Evolutionary conservation across 1,284 basidiomycete genomes (phyloP), one percentile per base, ranked within the genome.

Genomic region (Coniferiporia sulphurascens): DNA sequence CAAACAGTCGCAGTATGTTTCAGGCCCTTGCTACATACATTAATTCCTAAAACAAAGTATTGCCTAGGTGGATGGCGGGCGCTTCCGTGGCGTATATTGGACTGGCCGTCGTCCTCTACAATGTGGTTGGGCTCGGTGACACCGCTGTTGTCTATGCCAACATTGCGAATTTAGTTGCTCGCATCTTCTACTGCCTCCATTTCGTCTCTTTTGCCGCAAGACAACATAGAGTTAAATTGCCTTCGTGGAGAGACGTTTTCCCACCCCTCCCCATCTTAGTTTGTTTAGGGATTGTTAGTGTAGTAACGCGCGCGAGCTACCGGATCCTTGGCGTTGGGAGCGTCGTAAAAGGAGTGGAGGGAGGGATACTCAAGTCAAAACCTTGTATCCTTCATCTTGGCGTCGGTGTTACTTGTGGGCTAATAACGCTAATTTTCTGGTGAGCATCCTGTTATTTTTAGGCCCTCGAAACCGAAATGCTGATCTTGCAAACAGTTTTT

Each of bases 131-230:
- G 1, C 71, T 85, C 38, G 87, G 85, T 7, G 90, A 92, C 69
- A 76, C 78, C 0, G 86, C 89, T 8, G 76, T 93, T 44, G 85
- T 93, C 3, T 89, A 81, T 64, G 89, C 88, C 50, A 92, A 91
- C 68, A 82, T 85, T 61, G 71, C 79, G 61, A 90, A 87, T 67
- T 78, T 91, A 63, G 71, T 73, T 1, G 75, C 80, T 22, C 76
- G 87, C 19, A 86, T 84, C 53, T 69, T 72, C 12, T 91, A 85
- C 64, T 80, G 78, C 48, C 63, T 68, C 21, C 64, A 62, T 55
- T 81, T 77, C 61, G 69, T 71, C 52, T 68, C 65, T 5, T 60
- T 50, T 2, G 81, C 78, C 66, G 62, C 58, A 12, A 55, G 64
- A 52, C 52, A 43, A 19, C 57, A 73, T 36, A 56, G 48, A 17